phyloP scores from a whole-genome alignment of 2,329 filamentous ascomycete genomes.

The Esteya vermicola region DNA sequence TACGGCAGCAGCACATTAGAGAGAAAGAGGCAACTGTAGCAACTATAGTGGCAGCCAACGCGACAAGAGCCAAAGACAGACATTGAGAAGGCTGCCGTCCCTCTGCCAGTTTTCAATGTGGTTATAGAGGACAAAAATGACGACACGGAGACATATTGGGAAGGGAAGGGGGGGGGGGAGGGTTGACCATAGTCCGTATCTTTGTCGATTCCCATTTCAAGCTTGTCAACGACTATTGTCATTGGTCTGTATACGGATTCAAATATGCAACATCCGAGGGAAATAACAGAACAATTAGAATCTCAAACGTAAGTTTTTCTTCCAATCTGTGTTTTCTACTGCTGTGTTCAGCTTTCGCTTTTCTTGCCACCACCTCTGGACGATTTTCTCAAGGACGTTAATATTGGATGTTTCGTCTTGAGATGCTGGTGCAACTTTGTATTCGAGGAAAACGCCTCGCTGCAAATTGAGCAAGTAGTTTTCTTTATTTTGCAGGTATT shows the following conservation, averaged over 20 bases:
- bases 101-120: too few species aligned
- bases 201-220: too few species aligned
- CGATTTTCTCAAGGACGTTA: neutral
- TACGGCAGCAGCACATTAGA: neutral
- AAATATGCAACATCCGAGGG: too few species aligned
- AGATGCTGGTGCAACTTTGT: conserved; percentile 11
- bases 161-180: too few species aligned
- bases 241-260: too few species aligned
- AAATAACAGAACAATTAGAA: too few species aligned
- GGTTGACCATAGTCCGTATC: too few species aligned
- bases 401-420: conserved; percentile 3
- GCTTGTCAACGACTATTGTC: too few species aligned
- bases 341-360: conserved; percentile 1
- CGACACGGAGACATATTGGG: too few species aligned
- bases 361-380: conserved; percentile 5
- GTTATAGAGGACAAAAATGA: too few species aligned
- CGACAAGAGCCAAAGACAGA: neutral
- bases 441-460: conserved; percentile 9
- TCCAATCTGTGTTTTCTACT: too few species aligned
- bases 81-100: neutral
- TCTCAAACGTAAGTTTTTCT: too few species aligned
- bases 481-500: conserved; percentile 1
- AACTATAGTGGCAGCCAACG: neutral
- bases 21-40: neutral
- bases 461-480: conserved; percentile 6